Conservation (phyloP, 768 basidiomycete genomes). For the Tephrocybe sp. region DNA sequence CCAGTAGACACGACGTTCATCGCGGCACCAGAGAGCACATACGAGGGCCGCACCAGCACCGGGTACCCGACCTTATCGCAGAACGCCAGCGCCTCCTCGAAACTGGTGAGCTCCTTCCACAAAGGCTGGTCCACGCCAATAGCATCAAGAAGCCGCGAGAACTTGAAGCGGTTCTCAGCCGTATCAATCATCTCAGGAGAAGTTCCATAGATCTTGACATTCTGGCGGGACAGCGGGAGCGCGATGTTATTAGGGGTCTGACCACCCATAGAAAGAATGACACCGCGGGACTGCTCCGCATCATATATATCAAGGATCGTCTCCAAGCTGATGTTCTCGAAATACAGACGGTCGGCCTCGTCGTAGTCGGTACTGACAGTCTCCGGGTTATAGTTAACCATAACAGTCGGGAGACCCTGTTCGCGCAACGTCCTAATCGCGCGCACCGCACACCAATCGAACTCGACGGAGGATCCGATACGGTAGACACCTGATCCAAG, state of each 20-base stretch:
- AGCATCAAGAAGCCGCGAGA: conserved; percentile 95
- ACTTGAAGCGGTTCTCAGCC: conserved; percentile 99
- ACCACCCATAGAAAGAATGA: conserved; percentile 97
- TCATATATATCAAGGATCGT: conserved; percentile 98
- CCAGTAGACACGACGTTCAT: conserved; percentile 98
- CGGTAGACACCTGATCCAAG: conserved; percentile 98
- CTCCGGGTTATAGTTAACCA: conserved; percentile 99
- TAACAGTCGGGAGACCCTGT: conserved; percentile 92
- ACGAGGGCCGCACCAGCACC: conserved; percentile 95
- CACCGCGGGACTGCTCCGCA: conserved; percentile 80
- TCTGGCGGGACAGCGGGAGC: conserved; percentile 91
- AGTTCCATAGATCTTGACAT: conserved; percentile 97
- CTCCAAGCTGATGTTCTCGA: conserved; percentile 97
- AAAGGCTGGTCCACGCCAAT: conserved; percentile 97
- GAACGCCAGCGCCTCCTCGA: conserved; percentile 84
- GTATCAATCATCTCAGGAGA: conserved; percentile 99
- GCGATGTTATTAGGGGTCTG: conserved; percentile 99
- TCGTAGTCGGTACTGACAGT: conserved; percentile 99
- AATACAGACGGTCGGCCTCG: conserved; percentile 97
- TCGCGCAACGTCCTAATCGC: conserved; percentile 95
- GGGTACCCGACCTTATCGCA: conserved; percentile 94
- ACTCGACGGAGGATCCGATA: conserved; percentile 98
- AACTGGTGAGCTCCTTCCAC: conserved; percentile 96
- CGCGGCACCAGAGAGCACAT: conserved; percentile 98
- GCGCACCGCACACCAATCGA: conserved; percentile 99